Base-by-base conservation (phyloP, 2,329 filamentous ascomycete species). In the Xylaria sp. region DNA sequence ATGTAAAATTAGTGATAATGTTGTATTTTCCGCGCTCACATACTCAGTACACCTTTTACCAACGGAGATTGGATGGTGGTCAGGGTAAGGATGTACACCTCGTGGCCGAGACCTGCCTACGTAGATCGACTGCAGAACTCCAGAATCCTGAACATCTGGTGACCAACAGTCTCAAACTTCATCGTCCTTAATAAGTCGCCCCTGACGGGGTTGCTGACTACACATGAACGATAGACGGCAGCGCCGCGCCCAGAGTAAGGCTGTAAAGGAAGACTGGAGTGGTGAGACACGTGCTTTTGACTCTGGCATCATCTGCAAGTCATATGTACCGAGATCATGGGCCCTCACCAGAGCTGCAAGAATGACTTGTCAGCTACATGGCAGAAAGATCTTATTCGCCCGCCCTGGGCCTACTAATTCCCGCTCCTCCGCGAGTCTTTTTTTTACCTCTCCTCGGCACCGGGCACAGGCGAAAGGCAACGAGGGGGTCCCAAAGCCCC, bases 291-390 rank as follows among this genome's bases (percentile, higher is more conserved):
- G 51, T 56, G 58, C 54, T 51, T 21, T 42, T 38, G 17, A 45
- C 54, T 38, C 63, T 62, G 51, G 52, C 28, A 25, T 35, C 45
- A 33, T 54, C 60, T 60, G 63, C 56, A 57, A 57, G 60, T 63
- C 60, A 63, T 60, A 50, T 33, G 47, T 40, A 45, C 63, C 50
- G 38, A 51, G 51, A 60, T 33, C 35, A 59, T 37, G 60, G 60
- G 55, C 42, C 57, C 35, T 42, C 47, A 33, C 33, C 43, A 57
- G 19, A 57, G 2, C 38, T 46, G 33, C 35, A 62, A 57, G 31
- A 43, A 47, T 58, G 55, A 59, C 46, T 52, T 52, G 52, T 65
- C 31, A 46, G 42, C 33, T 47, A 19, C n/a, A 21, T 53, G 43
- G 42, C n/a, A 46, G 25, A 14, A 17, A 28, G 42, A 33, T 28